Conservation (phyloP, 73 alveolate genomes). For the Paramecium octaurelia region DNA sequence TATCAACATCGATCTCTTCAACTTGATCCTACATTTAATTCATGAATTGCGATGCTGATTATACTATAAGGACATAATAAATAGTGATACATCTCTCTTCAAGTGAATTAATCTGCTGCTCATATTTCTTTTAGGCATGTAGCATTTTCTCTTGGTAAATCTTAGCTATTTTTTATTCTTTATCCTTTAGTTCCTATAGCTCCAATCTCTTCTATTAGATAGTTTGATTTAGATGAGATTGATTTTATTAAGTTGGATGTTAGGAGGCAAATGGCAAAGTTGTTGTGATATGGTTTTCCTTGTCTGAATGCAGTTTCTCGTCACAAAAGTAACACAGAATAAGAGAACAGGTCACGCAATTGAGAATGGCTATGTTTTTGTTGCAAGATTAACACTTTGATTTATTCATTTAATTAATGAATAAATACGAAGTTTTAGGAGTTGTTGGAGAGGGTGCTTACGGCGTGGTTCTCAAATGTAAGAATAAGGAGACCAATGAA, state of each 20-base stretch:
- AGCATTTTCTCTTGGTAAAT: background rate
- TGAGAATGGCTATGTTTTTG: background rate
- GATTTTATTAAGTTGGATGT: background rate
- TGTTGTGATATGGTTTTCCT: background rate
- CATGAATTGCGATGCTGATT: background rate
- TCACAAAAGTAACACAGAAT: background rate
- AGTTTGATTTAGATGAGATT: background rate
- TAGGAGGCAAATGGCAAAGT: background rate
- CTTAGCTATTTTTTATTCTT: background rate
- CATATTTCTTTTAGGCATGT: slow-evolving; percentile 2
- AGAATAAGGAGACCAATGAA: slow-evolving; percentile 77
- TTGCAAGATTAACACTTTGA: background rate
- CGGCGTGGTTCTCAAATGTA: slow-evolving; percentile 88
- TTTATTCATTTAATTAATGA: slow-evolving; percentile 66
- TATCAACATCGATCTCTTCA: background rate
- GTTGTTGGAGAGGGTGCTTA: slow-evolving; percentile 95
- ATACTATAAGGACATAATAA: background rate
- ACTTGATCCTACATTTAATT: background rate
- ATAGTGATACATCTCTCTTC: background rate
- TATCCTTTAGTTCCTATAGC: background rate
- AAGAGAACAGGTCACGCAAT: background rate
- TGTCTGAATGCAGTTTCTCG: background rate
- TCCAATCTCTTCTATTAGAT: background rate
- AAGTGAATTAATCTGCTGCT: background rate
- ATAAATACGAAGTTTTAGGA: slow-evolving; percentile 90